A percentile compares a stretch with the other conserved stretches of the same genome.
These are phyloP conservation scores for Reutealis trisperma DNA, from an alignment of 345 rosid species.

Conservation along the genomic window DNA sequence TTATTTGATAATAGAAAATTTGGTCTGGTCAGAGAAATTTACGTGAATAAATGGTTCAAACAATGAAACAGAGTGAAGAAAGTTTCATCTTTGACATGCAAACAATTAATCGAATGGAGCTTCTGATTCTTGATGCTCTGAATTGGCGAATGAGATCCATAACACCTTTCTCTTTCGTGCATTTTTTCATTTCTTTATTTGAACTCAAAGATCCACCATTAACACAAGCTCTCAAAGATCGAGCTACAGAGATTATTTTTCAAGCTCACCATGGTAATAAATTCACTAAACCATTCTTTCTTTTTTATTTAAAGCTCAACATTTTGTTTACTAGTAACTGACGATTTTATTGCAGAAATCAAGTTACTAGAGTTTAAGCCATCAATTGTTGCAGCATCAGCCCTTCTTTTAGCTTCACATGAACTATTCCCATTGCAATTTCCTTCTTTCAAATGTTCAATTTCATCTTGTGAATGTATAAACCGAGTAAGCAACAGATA, in stretches of 20 bases:
- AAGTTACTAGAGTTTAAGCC: constrained; percentile 61
- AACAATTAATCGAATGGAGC: constrained; percentile 56
- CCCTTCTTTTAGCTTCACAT: constrained; percentile 51
- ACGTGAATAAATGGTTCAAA: not conserved
- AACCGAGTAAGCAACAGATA: constrained; percentile 41
- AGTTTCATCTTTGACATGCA: constrained; percentile 40
- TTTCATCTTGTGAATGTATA: constrained; percentile 37
- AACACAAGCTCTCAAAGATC: constrained; percentile 45
- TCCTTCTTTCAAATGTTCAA: constrained; percentile 39
- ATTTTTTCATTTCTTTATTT: constrained; percentile 49
- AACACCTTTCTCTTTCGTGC: constrained; percentile 62
- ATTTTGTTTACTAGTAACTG: not conserved
- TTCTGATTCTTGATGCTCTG: constrained; percentile 52
- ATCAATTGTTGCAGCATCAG: constrained; percentile 61
- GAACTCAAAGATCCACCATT: constrained; percentile 42
- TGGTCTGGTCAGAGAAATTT: not conserved
- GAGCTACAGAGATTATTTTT: constrained; percentile 53
- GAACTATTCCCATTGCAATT: constrained; percentile 57
- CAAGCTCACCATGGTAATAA: constrained; percentile 50
- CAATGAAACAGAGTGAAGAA: constrained; percentile 38
- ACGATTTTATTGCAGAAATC: constrained; percentile 39
- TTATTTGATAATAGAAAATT: not conserved
- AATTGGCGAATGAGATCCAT: constrained; percentile 75
- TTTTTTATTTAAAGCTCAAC: not conserved
- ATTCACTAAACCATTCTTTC: not conserved